Conservation (phyloP, 1,284 basidiomycete genomes). For the Ceratobasidium sp. region DNA sequence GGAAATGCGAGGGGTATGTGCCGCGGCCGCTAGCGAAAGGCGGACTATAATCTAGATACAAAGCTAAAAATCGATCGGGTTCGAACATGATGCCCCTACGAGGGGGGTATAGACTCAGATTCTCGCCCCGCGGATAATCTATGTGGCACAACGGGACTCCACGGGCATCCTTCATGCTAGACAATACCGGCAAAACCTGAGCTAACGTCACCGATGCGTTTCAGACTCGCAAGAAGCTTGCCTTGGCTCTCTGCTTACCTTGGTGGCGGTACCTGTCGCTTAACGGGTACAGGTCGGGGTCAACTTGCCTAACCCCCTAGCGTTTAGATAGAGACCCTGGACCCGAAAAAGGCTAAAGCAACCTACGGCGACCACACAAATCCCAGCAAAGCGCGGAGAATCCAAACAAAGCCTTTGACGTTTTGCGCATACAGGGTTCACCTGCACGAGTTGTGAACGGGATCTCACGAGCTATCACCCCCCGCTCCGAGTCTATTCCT, state of each 20-base stretch:
- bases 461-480: too few species aligned
- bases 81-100: constrained; percentile 28
- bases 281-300: not conserved
- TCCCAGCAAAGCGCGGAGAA: too few species aligned
- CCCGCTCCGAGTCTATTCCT: too few species aligned
- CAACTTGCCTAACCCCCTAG: not conserved
- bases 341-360: not conserved
- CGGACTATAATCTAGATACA: not conserved
- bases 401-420: too few species aligned
- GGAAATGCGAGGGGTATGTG: constrained; percentile 7
- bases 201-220: too few species aligned
- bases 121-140: constrained; percentile 9
- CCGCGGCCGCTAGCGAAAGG: not conserved
- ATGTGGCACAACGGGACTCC: not conserved
- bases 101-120: constrained; percentile 8
- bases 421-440: too few species aligned
- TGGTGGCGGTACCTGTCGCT: not conserved
- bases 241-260: not conserved
- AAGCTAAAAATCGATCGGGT: constrained; percentile 21
- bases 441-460: too few species aligned
- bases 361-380: constrained; percentile 9
- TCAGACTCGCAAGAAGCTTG: not conserved
- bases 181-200: too few species aligned
- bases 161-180: too few species aligned
- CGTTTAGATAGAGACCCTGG: not conserved